phyloP scores from a whole-genome alignment of 164 flowering plant species.

The Stephania yunnanensis region DNA sequence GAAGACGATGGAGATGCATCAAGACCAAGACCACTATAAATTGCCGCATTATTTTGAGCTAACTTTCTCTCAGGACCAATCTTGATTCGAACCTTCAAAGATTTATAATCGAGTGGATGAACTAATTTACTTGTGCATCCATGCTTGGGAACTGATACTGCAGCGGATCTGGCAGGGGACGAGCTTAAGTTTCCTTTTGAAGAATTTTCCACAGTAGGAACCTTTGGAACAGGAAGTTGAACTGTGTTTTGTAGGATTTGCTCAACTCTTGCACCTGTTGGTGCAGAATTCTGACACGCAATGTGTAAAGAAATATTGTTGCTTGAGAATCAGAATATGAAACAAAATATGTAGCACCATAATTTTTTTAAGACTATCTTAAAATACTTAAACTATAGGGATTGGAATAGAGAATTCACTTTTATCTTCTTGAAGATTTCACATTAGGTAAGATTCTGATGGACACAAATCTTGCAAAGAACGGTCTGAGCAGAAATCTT shows the following conservation, averaged over 20 bases:
- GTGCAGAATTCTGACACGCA: slow-evolving; percentile 28
- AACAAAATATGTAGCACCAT: not conserved
- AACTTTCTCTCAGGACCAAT: slow-evolving; percentile 59
- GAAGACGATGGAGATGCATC: slow-evolving; percentile 65
- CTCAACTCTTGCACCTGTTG: slow-evolving; percentile 25
- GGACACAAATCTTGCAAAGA: not conserved
- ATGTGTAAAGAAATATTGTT: slow-evolving; percentile 16
- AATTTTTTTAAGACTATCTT: not conserved
- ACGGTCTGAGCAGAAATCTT: slow-evolving; percentile 1
- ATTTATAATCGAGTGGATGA: slow-evolving; percentile 44
- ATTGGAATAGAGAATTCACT: slow-evolving; percentile 3
- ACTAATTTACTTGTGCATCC: slow-evolving; percentile 25
- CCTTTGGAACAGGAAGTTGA: slow-evolving; percentile 18
- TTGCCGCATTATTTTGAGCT: slow-evolving; percentile 58
- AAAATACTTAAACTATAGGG: not conserved
- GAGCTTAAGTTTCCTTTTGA: slow-evolving; percentile 24
- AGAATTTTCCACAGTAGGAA: slow-evolving; percentile 20
- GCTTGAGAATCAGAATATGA: not conserved
- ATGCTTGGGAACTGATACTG: slow-evolving; percentile 26
- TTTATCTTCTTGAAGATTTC: not conserved
- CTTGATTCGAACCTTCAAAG: slow-evolving; percentile 74
- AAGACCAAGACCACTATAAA: slow-evolving; percentile 86
- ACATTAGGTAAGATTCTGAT: not conserved
- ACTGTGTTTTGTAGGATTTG: slow-evolving; percentile 22
- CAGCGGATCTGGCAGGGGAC: slow-evolving; percentile 19